phyloP scores from a whole-genome alignment of 179 eudicot genomes.

The Heliamphora pulchella region DNA sequence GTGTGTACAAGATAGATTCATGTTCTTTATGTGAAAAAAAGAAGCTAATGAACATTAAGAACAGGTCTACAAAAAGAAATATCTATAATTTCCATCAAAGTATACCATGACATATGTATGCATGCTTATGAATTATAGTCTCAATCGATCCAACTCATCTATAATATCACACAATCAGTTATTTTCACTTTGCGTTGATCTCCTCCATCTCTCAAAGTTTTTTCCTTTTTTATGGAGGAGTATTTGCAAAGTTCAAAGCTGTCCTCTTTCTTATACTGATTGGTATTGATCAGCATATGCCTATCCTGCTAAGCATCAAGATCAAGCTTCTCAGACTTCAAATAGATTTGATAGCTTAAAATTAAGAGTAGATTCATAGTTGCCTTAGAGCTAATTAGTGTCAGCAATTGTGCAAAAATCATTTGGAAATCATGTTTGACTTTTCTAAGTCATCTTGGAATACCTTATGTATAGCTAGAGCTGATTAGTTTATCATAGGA shows the following conservation, averaged over 20 bases:
- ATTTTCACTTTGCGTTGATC: neutral
- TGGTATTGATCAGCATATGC: neutral
- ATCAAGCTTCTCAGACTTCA: neutral
- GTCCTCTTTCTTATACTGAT: neutral
- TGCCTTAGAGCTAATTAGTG: neutral
- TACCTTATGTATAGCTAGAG: neutral
- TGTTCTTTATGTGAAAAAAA: conserved; percentile 4
- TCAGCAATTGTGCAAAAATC: neutral
- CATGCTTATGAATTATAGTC: neutral
- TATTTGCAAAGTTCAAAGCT: conserved; percentile 4
- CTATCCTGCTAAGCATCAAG: neutral
- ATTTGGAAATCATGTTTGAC: neutral
- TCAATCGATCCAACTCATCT: neutral
- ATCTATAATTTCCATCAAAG: neutral
- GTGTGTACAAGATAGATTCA: neutral
- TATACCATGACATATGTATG: neutral
- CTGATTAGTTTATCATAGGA: neutral
- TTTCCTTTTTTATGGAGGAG: neutral
- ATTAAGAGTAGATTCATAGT: neutral
- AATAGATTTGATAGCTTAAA: neutral
- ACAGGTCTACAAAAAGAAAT: neutral
- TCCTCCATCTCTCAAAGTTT: neutral
- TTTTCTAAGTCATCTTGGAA: neutral
- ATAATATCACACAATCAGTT: neutral
- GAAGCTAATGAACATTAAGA: neutral